These are phyloP conservation scores for Yamagishiella unicocca DNA, from an alignment of 139 green algal species.

Conservation along the genomic window DNA sequence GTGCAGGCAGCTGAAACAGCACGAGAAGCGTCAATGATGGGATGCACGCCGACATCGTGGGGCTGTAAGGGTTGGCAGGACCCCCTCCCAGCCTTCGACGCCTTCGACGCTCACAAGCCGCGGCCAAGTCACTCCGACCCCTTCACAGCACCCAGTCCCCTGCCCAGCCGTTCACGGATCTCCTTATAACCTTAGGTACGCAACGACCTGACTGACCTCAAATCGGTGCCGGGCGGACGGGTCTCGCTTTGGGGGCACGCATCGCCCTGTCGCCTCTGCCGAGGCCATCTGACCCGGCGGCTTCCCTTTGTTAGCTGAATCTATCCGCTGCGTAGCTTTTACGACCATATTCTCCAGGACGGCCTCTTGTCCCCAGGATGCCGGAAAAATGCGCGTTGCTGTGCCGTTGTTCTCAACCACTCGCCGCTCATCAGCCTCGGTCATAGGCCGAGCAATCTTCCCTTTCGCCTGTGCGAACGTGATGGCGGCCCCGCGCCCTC, in stretches of 20 bases:
- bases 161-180: not conserved
- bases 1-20: too few relatives aligned
- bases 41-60: too few relatives aligned
- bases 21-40: too few relatives aligned
- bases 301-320: not conserved
- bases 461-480: constrained; percentile 1
- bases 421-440: constrained; percentile 7
- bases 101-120: not conserved
- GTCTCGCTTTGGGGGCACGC: not conserved
- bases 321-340: constrained; percentile 24
- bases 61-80: too few relatives aligned
- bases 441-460: constrained; percentile 10
- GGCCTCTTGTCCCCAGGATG: not conserved
- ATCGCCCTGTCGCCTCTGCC: not conserved
- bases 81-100: not conserved
- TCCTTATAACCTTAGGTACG: not conserved
- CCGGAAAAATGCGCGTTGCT: constrained; percentile 18
- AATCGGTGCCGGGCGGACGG: not conserved
- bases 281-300: not conserved
- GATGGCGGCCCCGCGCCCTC: too few relatives aligned
- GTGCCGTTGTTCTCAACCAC: constrained; percentile 4
- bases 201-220: not conserved
- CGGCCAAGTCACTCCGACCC: not conserved
- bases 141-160: not conserved
- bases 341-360: constrained; percentile 7